Base-by-base conservation (phyloP, 106 monocot genomes). In the Chionographis japonica region DNA sequence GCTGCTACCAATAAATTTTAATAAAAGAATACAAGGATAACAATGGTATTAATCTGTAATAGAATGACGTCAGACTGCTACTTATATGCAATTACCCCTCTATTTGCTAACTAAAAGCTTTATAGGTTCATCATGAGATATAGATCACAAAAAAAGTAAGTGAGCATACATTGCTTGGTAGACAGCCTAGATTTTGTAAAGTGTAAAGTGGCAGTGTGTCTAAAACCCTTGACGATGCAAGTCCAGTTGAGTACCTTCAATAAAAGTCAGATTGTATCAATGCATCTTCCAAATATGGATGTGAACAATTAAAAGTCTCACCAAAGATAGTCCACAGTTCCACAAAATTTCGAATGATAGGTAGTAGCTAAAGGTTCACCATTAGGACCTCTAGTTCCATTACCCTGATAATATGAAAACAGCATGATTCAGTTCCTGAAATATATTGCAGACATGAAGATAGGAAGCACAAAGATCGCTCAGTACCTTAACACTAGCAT, bases 301-400 rank as follows among this genome's bases (percentile, higher is more conserved):
- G 6, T 12, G 27, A 62, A 40, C 40, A 65, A 58, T 15, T 58
- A 50, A 40, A 52, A 51, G 20, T 8, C 56, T 16, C 36, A 83
- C 83, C 83, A 87, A 1, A 80, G n/a, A 77, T 87, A 87, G 58
- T 87, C 87, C 38, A 87, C 83, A 50, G 87, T 87, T 66, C 87
- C 87, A 40, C 77, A 37, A 68, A 87, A 83, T 60, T 87, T 87
- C 0, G 76, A 76, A 54, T 87, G 87, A 67, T 66, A 87, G 5
- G 82, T 60, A 56, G 87, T 87, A 52, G 83, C 83, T 37, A 87
- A 57, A 8, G 87, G 87, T 74, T 87, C 87, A 40, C 77, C 79
- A 50, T 52, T 50, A 53, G 56, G 68, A 46, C 65, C 70, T 60
- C 87, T 83, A 62, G 79, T 83, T 59, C 66, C 66, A 76, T 58